Percentiles rank a stretch among this genome's conserved stretches.
phyloP scores from a whole-genome alignment of 2,329 filamentous ascomycete species.

The Fusarium sp. region DNA sequence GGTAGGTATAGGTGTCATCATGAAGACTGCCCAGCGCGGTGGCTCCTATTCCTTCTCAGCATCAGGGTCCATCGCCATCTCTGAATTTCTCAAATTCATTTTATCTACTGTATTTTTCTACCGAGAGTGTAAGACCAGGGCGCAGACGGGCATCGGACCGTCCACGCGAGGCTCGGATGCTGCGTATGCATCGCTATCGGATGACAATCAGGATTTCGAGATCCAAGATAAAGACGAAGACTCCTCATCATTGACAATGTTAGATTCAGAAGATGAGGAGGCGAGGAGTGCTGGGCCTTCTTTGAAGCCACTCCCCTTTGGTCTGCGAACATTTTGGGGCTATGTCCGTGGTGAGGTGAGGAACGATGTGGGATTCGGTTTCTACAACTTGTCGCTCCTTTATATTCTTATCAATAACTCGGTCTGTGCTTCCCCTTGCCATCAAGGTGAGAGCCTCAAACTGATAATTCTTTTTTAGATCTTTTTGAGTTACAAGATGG shows the following conservation, averaged over 20 bases:
- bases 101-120: neutral
- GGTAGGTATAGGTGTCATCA: neutral
- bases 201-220: neutral
- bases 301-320: neutral
- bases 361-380: neutral
- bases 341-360: neutral
- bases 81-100: neutral
- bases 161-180: neutral
- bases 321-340: neutral
- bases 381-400: neutral
- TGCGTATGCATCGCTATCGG: neutral
- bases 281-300: neutral
- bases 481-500: neutral
- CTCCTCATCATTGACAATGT: neutral
- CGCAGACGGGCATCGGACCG: neutral
- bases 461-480: neutral
- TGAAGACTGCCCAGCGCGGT: neutral
- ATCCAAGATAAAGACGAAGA: neutral
- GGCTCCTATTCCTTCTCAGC: neutral
- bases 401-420: slow-evolving; percentile 1
- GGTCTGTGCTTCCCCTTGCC: neutral
- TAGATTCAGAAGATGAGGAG: neutral
- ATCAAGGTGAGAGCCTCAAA: too few relatives aligned
- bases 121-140: neutral
- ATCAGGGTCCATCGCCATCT: neutral